Conservation (phyloP, 2,329 filamentous ascomycete genomes). For the Colletotrichum godetiae region DNA sequence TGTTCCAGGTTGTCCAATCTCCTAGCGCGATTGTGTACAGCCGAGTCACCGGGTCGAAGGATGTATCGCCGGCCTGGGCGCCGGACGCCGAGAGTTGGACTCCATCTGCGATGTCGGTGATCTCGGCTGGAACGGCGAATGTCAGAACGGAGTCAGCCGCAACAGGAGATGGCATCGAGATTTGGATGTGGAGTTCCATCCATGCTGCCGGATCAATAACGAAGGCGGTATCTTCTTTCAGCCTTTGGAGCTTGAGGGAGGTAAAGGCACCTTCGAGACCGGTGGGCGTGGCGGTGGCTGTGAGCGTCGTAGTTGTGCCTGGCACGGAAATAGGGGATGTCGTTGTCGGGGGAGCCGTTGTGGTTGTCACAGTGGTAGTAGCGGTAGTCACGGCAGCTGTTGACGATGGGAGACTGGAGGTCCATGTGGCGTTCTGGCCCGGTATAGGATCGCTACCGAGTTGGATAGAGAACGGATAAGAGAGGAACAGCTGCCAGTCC, state of each 20-base stretch:
- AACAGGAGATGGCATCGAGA: conserved; percentile 11
- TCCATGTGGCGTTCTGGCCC: neutral
- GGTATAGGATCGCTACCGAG: conserved; percentile 33
- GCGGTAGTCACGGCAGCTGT: conserved; percentile 10
- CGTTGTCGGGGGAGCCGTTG: neutral
- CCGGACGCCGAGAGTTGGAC: neutral
- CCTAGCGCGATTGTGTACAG: conserved; percentile 16
- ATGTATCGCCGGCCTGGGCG: neutral
- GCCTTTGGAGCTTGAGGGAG: conserved; percentile 24
- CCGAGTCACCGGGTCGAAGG: conserved; percentile 11
- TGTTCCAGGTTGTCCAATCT: conserved; percentile 32
- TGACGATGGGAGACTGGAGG: neutral
- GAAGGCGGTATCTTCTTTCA: conserved; percentile 1
- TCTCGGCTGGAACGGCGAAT: conserved; percentile 25
- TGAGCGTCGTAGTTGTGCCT: conserved; percentile 32
- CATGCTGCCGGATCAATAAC: conserved; percentile 20
- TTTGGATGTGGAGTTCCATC: conserved; percentile 33
- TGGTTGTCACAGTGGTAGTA: neutral
- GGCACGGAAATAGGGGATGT: conserved; percentile 17
- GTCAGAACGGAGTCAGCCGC: conserved; percentile 13
- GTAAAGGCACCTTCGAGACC: conserved; percentile 22
- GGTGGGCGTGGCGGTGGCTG: conserved; percentile 21
- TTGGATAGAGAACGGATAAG: conserved; percentile 40
- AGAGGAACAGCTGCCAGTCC: conserved; percentile 59
- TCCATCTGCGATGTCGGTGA: conserved; percentile 21